phyloP scores from a whole-genome alignment of 2,329 filamentous ascomycete genomes.

The Talaromyces sp. region DNA sequence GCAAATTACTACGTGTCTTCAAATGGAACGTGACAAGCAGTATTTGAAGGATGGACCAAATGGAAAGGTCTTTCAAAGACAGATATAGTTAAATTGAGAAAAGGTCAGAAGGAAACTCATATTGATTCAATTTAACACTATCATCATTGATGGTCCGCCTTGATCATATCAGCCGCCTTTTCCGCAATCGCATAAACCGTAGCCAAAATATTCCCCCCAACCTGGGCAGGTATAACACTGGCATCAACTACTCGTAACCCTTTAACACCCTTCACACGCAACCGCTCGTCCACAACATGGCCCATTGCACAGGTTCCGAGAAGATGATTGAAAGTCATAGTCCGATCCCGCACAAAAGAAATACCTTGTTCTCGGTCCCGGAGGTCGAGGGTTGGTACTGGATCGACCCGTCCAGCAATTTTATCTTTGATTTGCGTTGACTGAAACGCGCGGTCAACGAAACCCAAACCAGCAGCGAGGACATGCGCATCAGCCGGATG shows the following conservation, averaged over 20 bases:
- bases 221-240: background rate
- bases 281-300: constrained; percentile 20
- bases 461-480: background rate
- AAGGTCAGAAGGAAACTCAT: too few species aligned
- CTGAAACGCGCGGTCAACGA: background rate
- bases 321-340: background rate
- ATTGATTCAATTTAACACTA: too few species aligned
- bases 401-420: background rate
- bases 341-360: background rate
- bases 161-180: background rate
- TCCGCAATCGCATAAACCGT: background rate
- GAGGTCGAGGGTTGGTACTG: background rate
- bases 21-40: too few species aligned
- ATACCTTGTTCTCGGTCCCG: background rate
- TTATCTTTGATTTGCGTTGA: background rate
- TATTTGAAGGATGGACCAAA: too few species aligned
- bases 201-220: background rate
- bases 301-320: constrained; percentile 23
- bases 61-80: too few species aligned
- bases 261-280: constrained; percentile 22
- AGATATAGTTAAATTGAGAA: too few species aligned
- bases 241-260: constrained; percentile 23
- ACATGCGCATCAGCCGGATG: background rate
- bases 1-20: too few species aligned
- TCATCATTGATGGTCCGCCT: too few species aligned